phyloP scores from a whole-genome alignment of 192 early-diverging fungal genomes.

The Gonapodya prolifera region DNA sequence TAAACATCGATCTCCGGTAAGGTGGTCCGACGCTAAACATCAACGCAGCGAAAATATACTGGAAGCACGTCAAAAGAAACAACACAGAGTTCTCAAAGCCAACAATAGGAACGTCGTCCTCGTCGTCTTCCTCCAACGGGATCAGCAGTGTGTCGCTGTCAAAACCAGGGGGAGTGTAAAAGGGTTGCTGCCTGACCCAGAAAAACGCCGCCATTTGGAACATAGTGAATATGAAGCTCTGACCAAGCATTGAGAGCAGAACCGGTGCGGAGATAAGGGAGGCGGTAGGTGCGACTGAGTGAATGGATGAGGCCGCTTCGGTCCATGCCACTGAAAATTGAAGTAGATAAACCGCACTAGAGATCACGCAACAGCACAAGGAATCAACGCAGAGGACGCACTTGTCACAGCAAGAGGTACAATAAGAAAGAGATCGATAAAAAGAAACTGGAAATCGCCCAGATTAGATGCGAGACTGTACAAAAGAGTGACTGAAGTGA shows the following conservation, averaged over 20 bases:
- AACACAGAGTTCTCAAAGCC: slow-evolving; percentile 86
- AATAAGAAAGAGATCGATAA: slow-evolving; percentile 86
- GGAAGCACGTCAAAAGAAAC: slow-evolving; percentile 82
- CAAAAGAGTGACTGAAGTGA: slow-evolving; percentile 79
- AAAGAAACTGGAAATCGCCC: slow-evolving; percentile 93
- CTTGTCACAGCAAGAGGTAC: slow-evolving; percentile 69
- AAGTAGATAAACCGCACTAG: slow-evolving; percentile 28
- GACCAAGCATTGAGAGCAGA: slow-evolving; percentile 76
- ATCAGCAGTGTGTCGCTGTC: neutral
- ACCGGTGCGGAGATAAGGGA: slow-evolving; percentile 82
- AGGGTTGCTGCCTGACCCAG: slow-evolving; percentile 56
- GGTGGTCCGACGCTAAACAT: slow-evolving; percentile 95
- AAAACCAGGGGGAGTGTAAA: slow-evolving; percentile 43
- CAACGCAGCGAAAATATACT: slow-evolving; percentile 81
- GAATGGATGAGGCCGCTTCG: slow-evolving; percentile 56
- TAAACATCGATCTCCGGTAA: slow-evolving; percentile 76
- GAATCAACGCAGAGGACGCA: slow-evolving; percentile 13
- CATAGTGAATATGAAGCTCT: slow-evolving; percentile 65
- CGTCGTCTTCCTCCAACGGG: slow-evolving; percentile 19
- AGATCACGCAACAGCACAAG: neutral
- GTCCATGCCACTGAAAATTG: slow-evolving; percentile 95
- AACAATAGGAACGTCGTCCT: slow-evolving; percentile 51
- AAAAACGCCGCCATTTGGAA: slow-evolving; percentile 69
- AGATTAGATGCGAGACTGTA: slow-evolving; percentile 79
- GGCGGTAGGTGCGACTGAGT: slow-evolving; percentile 76